A percentile compares a stretch with the other conserved stretches of the same genome.
Conservation (phyloP, 148 eudicot genomes). For the Vaccinium macrocarpon region DNA sequence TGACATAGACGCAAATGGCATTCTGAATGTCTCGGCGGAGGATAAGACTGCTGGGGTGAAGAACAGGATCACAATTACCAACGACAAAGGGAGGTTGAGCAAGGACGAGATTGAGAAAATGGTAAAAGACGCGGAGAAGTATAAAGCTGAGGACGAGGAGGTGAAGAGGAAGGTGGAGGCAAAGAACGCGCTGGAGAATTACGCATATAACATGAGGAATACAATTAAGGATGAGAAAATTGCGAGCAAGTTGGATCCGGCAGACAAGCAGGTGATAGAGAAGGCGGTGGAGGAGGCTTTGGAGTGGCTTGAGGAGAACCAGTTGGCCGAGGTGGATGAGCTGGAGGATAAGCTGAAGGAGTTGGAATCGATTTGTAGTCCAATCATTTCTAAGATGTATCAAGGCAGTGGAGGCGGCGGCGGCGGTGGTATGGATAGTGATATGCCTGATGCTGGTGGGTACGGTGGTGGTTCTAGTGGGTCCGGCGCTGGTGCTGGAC, state of each 20-base stretch:
- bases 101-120: slow-evolving; percentile 39
- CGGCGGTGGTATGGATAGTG: slow-evolving; percentile 18
- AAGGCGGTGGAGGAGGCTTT: slow-evolving; percentile 29
- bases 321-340: slow-evolving; percentile 32
- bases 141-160: slow-evolving; percentile 39
- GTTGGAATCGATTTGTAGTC: slow-evolving; percentile 27
- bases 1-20: slow-evolving; percentile 36
- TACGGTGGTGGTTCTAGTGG: slow-evolving; percentile 15
- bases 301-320: slow-evolving; percentile 39
- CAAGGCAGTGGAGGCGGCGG: slow-evolving; percentile 13
- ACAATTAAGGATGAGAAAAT: slow-evolving; percentile 35
- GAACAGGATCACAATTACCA: slow-evolving; percentile 41
- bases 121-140: slow-evolving; percentile 38
- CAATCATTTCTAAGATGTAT: slow-evolving; percentile 30
- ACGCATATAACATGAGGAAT: slow-evolving; percentile 33
- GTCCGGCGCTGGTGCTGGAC: slow-evolving; percentile 18
- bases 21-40: slow-evolving; percentile 37
- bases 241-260: slow-evolving; percentile 19
- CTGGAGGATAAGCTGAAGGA: slow-evolving; percentile 29
- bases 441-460: slow-evolving; percentile 13
- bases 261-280: slow-evolving; percentile 29
- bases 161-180: slow-evolving; percentile 42
- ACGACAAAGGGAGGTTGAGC: slow-evolving; percentile 38
- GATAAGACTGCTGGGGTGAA: slow-evolving; percentile 37
- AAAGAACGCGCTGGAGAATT: slow-evolving; percentile 27